phyloP scores from a whole-genome alignment of 2,329 filamentous ascomycete genomes.

The Diplodia corticola region DNA sequence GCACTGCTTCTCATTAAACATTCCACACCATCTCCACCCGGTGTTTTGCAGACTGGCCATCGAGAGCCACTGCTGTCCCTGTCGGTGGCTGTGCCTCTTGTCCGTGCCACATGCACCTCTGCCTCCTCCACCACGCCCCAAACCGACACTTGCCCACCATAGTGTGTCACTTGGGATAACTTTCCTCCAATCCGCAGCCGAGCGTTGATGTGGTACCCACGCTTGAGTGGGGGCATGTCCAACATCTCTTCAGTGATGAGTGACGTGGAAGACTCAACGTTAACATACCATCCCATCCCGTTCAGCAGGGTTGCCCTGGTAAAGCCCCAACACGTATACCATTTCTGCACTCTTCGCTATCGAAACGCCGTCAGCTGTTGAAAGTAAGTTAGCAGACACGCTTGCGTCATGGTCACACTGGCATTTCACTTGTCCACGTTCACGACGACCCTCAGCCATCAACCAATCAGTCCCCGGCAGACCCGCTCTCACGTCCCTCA shows the following conservation, averaged over 20 bases:
- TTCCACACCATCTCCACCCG: neutral
- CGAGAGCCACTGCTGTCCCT: neutral
- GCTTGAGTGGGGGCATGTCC: neutral
- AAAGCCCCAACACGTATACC: neutral
- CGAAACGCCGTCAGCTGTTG: neutral
- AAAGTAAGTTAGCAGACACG: neutral
- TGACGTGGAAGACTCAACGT: neutral
- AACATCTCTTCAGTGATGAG: neutral
- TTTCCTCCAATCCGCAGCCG: neutral
- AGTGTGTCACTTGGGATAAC: neutral
- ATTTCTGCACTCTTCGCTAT: too few species aligned
- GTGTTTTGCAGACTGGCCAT: neutral
- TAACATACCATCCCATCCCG: neutral
- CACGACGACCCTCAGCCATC: neutral
- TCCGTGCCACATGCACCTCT: constrained; percentile 11
- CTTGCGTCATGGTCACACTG: neutral
- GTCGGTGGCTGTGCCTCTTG: neutral
- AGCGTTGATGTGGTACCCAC: neutral
- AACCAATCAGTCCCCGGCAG: neutral
- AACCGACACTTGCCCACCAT: neutral
- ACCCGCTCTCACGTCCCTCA: neutral
- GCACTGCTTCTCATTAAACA: constrained; percentile 2
- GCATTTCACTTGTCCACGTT: neutral
- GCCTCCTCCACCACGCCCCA: neutral
- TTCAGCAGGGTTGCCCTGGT: constrained; percentile 5